Evolutionary conservation across 495 filamentous ascomycete species (phyloP), one percentile per base, ranked within the genome.

Genomic region (Hypoxylon rickii): DNA sequence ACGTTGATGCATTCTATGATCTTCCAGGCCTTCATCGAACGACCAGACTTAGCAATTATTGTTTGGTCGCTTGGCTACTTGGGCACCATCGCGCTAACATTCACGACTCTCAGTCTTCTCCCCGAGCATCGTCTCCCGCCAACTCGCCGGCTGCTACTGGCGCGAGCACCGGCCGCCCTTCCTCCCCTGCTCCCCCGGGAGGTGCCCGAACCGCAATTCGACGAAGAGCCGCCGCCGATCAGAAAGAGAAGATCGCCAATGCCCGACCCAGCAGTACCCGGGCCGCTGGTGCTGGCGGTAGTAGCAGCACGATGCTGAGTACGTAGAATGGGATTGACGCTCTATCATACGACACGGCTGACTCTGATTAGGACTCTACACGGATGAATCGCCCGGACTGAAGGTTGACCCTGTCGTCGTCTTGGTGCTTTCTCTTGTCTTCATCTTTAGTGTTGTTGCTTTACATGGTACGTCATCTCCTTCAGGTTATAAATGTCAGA

Each of bases 331-430:
- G 44, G 37, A 21, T 40, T 20, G 17, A n/a, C 12, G 13, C 41
- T 16, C 31, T 17, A 46, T 29, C 29, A 44, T 54, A 24, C n/a
- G 13, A 45, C 16, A 24, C 7, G 43, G 45, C 44, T 55, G 48
- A 52, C 37, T 8, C 24, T 6, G 13, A 40, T 55, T 58, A 88
- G 85, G 78, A 74, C 88, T 98, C n/a, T 98, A 98, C 83, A 98
- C 94, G 32, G 94, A 98, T 68, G 94, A 98, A 81, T 90, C 86
- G 58, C 93, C 95, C 51, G 94, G 94, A 54, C 76, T 98, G 58
- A 93, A 96, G 73, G 94, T 98, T 51, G 94, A 98, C 70, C 94
- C 94, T 15, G 92, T 98, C 31, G 91, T 98, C 44, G 94, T 98
- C 38, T 79, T 98, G 67, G 92, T 96, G 55, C 82, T 98, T 59